These are phyloP conservation scores for Chaetomium strumarium DNA, from an alignment of 2,329 filamentous ascomycete species.

Conservation along the genomic window DNA sequence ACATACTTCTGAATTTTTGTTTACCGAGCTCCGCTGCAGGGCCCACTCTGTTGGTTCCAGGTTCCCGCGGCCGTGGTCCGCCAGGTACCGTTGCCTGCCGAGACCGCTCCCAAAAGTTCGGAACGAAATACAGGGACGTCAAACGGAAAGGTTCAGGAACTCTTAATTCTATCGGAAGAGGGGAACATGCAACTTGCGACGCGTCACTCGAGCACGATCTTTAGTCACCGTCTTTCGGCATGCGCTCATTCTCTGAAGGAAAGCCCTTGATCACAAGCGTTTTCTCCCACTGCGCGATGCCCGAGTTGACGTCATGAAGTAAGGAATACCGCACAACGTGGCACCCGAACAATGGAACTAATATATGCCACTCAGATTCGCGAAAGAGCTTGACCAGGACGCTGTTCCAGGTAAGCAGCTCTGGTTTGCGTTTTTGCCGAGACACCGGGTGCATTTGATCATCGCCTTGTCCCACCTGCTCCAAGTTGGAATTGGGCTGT, in stretches of 20 bases:
- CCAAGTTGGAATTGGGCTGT: neutral
- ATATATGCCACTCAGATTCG: slow-evolving; percentile 49
- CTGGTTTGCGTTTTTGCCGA: neutral
- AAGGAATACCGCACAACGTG: slow-evolving; percentile 6
- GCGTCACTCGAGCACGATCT: neutral
- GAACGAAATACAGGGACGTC: neutral
- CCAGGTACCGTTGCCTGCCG: neutral
- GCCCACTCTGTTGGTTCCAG: neutral
- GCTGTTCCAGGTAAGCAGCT: slow-evolving; percentile 64
- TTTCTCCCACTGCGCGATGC: slow-evolving; percentile 9
- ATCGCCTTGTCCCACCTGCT: slow-evolving; percentile 2
- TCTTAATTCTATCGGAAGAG: neutral
- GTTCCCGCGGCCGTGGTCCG: neutral
- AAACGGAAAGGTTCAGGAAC: neutral
- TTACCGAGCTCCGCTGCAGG: neutral
- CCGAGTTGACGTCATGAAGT: slow-evolving; percentile 27
- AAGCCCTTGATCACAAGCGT: neutral
- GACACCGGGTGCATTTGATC: slow-evolving; percentile 8
- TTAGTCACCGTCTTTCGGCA: neutral
- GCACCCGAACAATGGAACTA: slow-evolving; percentile 8
- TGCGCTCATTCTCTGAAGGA: neutral
- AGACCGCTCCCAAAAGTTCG: neutral
- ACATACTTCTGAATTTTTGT: neutral
- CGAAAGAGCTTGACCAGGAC: slow-evolving; percentile 77
- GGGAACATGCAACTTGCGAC: neutral